Conservation (phyloP, 164 flowering plant genomes). For the Tetrastigma voinierianum region DNA sequence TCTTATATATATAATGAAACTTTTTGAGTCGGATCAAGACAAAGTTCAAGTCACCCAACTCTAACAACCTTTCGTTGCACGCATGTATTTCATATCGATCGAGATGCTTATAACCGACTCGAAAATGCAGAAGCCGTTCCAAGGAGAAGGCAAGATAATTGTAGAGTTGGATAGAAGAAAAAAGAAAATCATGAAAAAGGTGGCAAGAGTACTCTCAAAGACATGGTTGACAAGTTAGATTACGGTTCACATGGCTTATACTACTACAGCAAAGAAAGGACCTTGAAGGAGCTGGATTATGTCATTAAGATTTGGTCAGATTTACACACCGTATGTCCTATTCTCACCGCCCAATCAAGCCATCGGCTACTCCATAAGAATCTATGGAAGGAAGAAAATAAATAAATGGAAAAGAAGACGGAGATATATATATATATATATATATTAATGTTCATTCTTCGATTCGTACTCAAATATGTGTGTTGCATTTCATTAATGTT, state of each 20-base stretch:
- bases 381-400: no score
- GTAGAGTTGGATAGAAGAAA: constrained; percentile 48
- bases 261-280: not conserved
- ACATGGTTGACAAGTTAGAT: constrained; percentile 51
- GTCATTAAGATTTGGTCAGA: constrained; percentile 20
- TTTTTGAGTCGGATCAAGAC: no score
- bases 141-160: constrained; percentile 52
- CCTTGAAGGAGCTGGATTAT: no score
- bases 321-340: constrained; percentile 30
- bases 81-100: no score
- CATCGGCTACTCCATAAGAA: constrained; percentile 50
- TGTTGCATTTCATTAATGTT: no score
- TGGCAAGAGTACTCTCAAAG: constrained; percentile 21
- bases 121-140: constrained; percentile 50
- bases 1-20: no score
- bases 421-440: no score
- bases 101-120: constrained; percentile 61
- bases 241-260: constrained; percentile 49
- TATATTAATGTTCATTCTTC: no score
- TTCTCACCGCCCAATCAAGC: constrained; percentile 36
- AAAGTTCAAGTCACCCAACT: no score
- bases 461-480: no score
- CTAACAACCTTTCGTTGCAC: no score
- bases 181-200: constrained; percentile 11
- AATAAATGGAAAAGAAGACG: no score